phyloP scores from a whole-genome alignment of 371 early-diverging fungal species.

The Mucor velutinosus region DNA sequence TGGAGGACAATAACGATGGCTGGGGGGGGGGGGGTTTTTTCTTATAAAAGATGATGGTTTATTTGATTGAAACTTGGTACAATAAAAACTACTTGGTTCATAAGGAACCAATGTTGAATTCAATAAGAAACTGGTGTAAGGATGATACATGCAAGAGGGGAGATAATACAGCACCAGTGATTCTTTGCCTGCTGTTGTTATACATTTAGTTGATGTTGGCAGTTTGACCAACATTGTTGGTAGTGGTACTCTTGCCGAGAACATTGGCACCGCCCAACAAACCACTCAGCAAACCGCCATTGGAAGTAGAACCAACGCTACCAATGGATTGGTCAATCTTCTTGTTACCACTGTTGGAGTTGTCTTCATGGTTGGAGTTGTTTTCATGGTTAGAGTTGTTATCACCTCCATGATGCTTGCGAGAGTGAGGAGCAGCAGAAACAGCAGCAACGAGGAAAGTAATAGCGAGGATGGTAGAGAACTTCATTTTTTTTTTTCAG shows the following conservation, averaged over 20 bases:
- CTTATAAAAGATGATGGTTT: background rate
- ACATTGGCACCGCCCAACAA: background rate
- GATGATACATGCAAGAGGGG: background rate
- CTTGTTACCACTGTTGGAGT: constrained; percentile 3
- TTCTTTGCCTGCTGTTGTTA: background rate
- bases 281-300: background rate
- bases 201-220: background rate
- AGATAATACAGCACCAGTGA: background rate
- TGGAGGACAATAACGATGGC: constrained; percentile 5
- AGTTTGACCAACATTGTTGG: background rate
- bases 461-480: constrained; percentile 28
- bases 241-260: background rate
- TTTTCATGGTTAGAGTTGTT: background rate
- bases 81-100: background rate
- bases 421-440: constrained; percentile 26
- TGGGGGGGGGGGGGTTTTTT: too few species aligned
- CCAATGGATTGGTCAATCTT: constrained; percentile 1
- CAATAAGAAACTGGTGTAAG: background rate
- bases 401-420: background rate
- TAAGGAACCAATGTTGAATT: background rate
- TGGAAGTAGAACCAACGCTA: background rate
- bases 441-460: constrained; percentile 21
- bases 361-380: background rate
- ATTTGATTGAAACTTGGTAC: background rate
- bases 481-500: constrained; percentile 34